Percentiles rank a stretch among this genome's conserved stretches.
These are phyloP conservation scores for Populus tremula DNA, from an alignment of 345 rosid genomes.

Conservation along the genomic window DNA sequence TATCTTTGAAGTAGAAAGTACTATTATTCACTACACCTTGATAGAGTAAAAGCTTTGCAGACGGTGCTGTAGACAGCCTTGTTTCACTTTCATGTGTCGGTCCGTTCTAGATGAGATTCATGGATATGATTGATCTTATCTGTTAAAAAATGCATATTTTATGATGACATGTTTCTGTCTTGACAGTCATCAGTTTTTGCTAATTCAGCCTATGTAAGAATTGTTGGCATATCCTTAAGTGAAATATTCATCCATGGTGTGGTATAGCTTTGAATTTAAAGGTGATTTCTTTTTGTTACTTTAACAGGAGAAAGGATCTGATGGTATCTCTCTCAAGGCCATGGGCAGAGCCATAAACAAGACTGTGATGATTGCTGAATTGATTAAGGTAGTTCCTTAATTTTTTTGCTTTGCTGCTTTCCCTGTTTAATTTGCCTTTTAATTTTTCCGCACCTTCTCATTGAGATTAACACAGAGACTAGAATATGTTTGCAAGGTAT, in stretches of 20 bases:
- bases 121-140: neutral
- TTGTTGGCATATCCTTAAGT: neutral
- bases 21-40: too few relatives aligned
- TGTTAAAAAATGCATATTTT: neutral
- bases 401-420: neutral
- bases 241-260: neutral
- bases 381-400: constrained; percentile 46
- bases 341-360: constrained; percentile 81
- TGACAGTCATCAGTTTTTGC: neutral
- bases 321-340: constrained; percentile 64
- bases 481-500: neutral
- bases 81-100: neutral
- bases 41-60: neutral
- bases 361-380: constrained; percentile 67
- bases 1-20: too few relatives aligned
- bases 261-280: neutral
- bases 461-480: neutral
- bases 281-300: neutral
- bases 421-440: neutral
- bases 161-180: neutral
- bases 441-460: neutral
- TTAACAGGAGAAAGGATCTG: constrained; percentile 57
- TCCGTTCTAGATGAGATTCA: neutral
- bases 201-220: neutral
- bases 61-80: neutral